Evolutionary conservation across 495 filamentous ascomycete genomes (phyloP), one percentile per base, ranked within the genome.

Genomic region (Viridothelium virens): DNA sequence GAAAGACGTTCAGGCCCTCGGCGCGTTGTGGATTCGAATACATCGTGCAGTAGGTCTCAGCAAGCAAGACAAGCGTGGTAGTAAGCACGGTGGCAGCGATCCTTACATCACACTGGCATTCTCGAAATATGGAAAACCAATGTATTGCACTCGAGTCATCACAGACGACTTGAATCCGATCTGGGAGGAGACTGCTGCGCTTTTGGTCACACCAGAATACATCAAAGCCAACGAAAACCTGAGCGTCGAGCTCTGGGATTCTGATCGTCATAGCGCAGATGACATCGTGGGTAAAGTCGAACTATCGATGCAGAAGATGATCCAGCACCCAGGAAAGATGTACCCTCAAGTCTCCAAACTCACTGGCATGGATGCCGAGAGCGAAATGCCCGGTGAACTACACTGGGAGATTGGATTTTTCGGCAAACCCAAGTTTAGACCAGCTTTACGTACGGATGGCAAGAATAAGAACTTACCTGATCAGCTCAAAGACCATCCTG

Each of bases 401-500:
- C 87, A 93, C 74, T 97, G 93, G 93, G 93, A 96, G 74, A 91
- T 97, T 53, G 92, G 92, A 6, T 97, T 87, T 77, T 97, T 96
- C 65, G 85, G 85, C 64, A 96, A 96, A 79, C 90, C 93, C 3
- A 84, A 91, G 66, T 88, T 96, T 76, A 81, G 93, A 38, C 81
- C 86, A 39, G 92, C 91, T 36, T 79, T 97, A 47, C 80, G 90
- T 7, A 96, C 91, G 3, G 89, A 95, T 75, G 93, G 93, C 46
- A 90, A 91, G 77, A 86, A 96, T 73, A 80, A 82, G 64, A 86
- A 83, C 65, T 81, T 97, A 2, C 91, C 91, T 1, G 77, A 85
- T 31, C 81, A 82, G 63, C 80, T 96, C 12, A 84, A 86, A 63
- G 86, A 91, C 67, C 82, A 89, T 62, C 84, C 87, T 2, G 85